phyloP scores from a whole-genome alignment of 352 stramenopile genomes.

The Peronospora destructor region DNA sequence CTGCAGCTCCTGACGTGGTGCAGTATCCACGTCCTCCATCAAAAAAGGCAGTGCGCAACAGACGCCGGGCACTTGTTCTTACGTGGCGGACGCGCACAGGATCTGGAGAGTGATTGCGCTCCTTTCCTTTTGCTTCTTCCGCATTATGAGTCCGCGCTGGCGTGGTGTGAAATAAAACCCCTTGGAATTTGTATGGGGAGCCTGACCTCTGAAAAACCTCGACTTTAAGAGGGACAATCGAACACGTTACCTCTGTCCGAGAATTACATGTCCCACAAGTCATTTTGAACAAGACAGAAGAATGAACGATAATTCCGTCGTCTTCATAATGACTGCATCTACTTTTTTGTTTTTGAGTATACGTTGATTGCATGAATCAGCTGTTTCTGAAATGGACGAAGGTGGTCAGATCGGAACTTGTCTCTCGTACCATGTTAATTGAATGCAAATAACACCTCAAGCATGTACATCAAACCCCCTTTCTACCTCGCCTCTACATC shows the following conservation, averaged over 20 bases:
- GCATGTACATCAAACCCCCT: constrained; percentile 18
- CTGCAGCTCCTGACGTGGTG: constrained; percentile 12
- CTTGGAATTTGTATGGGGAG: constrained; percentile 7
- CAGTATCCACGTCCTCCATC: constrained; percentile 25
- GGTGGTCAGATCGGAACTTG: not conserved
- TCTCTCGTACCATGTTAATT: constrained; percentile 11
- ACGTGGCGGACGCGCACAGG: constrained; percentile 14
- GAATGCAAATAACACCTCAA: constrained; percentile 1
- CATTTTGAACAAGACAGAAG: not conserved
- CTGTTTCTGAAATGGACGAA: not conserved
- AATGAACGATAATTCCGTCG: no score
- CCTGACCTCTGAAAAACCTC: constrained; percentile 15
- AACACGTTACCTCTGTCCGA: constrained; percentile 11
- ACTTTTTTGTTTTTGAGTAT: no score
- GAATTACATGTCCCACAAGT: constrained; percentile 6
- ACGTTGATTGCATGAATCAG: not conserved
- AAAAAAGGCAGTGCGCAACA: constrained; percentile 1
- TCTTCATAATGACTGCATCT: no score
- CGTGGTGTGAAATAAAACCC: constrained; percentile 12
- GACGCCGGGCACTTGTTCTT: constrained; percentile 11
- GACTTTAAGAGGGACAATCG: constrained; percentile 13
- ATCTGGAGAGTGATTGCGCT: constrained; percentile 30
- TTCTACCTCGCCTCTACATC: constrained; percentile 20
- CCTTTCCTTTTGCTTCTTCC: constrained; percentile 21
- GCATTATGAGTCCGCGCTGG: constrained; percentile 15